Base-by-base conservation (phyloP, 2,329 filamentous ascomycete species). In the Paraphaeosphaeria sporulosa region DNA sequence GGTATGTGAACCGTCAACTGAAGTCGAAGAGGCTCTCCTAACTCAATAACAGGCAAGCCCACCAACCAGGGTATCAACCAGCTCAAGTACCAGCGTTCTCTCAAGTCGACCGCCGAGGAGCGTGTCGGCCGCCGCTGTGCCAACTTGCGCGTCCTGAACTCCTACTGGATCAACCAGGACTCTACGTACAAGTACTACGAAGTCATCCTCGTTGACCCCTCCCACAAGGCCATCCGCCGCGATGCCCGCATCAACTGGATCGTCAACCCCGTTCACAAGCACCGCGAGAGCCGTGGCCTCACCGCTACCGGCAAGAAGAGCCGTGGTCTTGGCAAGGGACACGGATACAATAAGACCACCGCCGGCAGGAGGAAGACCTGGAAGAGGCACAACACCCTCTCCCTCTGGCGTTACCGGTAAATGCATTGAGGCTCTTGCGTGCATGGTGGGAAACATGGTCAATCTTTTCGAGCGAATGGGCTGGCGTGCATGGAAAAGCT, bases 131-230 rank as follows among this genome's bases (percentile, higher is more conserved):
- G 94, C 84, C 94, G 94, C 83, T 97, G 94, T 87, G 93, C 94
- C 85, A 99, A 99, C 87, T 86, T 99, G 83, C 93, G 95, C 81
- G 95, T 99, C 80, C 91, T 99, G 80, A 99, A 99, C 92, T 98
- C 94, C 69, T 99, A 99, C 94, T 99, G 96, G 96, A 93, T 99
- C 88, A 99, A 99, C 92, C 93, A 98, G 89, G 95, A 99, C 88
- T 97, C 94, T 65, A 99, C 95, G 85, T 99, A 98, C 92, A 99
- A 99, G 89, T 99, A 99, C 92, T 99, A 89, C 88, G 95, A 99
- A 87, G 90, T 98, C 84, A 98, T 99, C 87, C 92, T 97, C 80
- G 94, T 99, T 81, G 95, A 99, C 87, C 95, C 95, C 82, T 92
- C 96, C 87, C 95, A 99, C 92, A 98, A 98, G 90, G 95, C 95